A percentile compares a stretch with the other conserved stretches of the same genome.
These are phyloP conservation scores for Cerioporus squamosus DNA, from an alignment of 1,284 basidiomycete species.

Conservation along the genomic window DNA sequence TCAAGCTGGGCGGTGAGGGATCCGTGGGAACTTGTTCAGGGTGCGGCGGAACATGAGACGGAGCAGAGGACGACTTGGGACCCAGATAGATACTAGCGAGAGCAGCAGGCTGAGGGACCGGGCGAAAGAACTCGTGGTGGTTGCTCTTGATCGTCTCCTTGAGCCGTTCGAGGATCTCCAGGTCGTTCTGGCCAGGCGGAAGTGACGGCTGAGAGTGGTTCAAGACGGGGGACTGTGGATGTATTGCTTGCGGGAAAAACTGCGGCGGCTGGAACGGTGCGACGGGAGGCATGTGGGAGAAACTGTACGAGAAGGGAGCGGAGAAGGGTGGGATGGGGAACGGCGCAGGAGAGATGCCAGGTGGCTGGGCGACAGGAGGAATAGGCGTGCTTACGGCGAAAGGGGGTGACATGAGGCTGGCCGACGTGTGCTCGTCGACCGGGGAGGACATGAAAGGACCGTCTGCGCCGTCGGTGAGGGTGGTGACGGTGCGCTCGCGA, in stretches of 20 bases:
- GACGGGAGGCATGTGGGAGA: conserved; percentile 32
- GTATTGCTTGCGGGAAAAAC: too few species aligned
- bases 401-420: conserved; percentile 34
- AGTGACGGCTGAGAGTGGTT: conserved; percentile 2
- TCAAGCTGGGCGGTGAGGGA: conserved; percentile 16
- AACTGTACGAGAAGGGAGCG: conserved; percentile 31
- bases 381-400: conserved; percentile 36
- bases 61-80: conserved; percentile 28
- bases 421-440: conserved; percentile 49
- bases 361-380: conserved; percentile 17
- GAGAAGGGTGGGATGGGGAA: conserved; percentile 17
- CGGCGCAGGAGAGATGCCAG: conserved; percentile 25
- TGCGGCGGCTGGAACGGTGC: conserved; percentile 27
- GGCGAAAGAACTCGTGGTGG: conserved; percentile 71
- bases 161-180: conserved; percentile 72
- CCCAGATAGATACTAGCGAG: conserved; percentile 69
- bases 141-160: conserved; percentile 71
- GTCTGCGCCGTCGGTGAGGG: conserved; percentile 59
- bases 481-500: conserved; percentile 67
- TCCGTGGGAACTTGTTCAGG: conserved; percentile 42
- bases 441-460: conserved; percentile 50
- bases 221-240: too few species aligned
- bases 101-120: conserved; percentile 63
- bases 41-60: conserved; percentile 42
- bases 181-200: conserved; percentile 52